Base-by-base conservation (phyloP, 257 asterid genomes). In the Fraxinus pennsylvanica region DNA sequence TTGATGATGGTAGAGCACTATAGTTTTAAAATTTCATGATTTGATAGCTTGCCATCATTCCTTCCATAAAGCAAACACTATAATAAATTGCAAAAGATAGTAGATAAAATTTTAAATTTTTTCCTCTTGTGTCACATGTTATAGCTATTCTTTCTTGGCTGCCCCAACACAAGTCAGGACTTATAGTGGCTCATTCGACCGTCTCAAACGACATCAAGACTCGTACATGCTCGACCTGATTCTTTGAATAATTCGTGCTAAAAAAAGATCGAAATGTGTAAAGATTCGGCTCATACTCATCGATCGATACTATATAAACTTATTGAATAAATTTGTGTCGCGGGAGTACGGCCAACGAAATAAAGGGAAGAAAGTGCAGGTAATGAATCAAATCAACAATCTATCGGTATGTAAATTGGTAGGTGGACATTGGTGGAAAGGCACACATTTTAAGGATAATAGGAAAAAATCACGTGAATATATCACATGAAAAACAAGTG, bases 391-490 rank as follows among this genome's bases (percentile, higher is more conserved):
- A 22, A 63, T 63, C 69, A 63, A 10, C 13, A 59, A 21, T 59
- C 67, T 29, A 63, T 9, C 0, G 22, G 9, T 19, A 17, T 52
- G 61, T 52, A 14, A 52, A 52, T 52, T 63, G 69, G 36, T 12
- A 9, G 69, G 69, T 63, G 69, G 27, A 63, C 3, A 9, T 25
- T 63, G 69, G 35, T 27, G 36, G 27, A 63, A 63, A 27, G 27
- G 35, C 69, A 22, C 36, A 47, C 38, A 72, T 72, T 22, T 43
- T 9, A 12, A 72, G n/a, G 76, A 72, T 6, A 29, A 72, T 39
- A 63, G 69, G 81, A n/a, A 32, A 50, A 59, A 36, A 80, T 83
- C 84, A 83, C 82, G 87, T 83, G 87, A 83, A 80, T 39, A 83
- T 80, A 76, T 72, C 75, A 76, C 84, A 77, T 70, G 52, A 74